These are phyloP conservation scores for Nowakowskiella sp. DNA, from an alignment of 192 early-diverging fungal genomes.

Conservation along the genomic window DNA sequence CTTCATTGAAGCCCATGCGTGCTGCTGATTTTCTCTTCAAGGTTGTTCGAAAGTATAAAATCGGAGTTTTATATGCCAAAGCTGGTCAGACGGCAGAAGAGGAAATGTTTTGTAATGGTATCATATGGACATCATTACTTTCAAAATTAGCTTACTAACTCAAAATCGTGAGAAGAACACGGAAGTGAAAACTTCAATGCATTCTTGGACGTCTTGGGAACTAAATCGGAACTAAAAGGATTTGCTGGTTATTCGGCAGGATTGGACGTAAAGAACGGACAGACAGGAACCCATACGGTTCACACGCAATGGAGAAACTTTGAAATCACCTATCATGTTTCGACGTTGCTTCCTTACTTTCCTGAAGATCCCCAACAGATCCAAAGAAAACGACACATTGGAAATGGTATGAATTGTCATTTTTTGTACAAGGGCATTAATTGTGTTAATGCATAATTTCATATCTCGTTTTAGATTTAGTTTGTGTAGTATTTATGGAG, in stretches of 20 bases:
- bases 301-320: conserved; percentile 25
- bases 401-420: conserved; percentile 28
- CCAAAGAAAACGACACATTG: conserved; percentile 42
- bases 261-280: conserved; percentile 25
- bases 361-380: conserved; percentile 38
- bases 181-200: conserved; percentile 22
- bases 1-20: not conserved
- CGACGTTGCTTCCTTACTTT: conserved; percentile 33
- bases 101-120: conserved; percentile 39
- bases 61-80: conserved; percentile 24
- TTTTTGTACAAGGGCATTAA: conserved; percentile 12
- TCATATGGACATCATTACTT: not conserved
- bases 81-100: conserved; percentile 33
- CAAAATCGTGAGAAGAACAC: conserved; percentile 17
- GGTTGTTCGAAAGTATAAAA: conserved; percentile 20
- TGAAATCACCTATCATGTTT: conserved; percentile 42
- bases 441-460: conserved; percentile 10
- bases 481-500: conserved; percentile 35
- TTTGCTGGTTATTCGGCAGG: conserved; percentile 35
- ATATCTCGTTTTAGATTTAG: conserved; percentile 26
- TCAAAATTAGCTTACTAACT: not conserved
- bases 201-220: conserved; percentile 29
- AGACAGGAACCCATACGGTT: conserved; percentile 29
- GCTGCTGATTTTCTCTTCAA: conserved; percentile 3
- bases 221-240: conserved; percentile 15